Evolutionary conservation across 768 basidiomycete species (phyloP), one percentile per base, ranked within the genome.

Genomic region (Suillus paluster): DNA sequence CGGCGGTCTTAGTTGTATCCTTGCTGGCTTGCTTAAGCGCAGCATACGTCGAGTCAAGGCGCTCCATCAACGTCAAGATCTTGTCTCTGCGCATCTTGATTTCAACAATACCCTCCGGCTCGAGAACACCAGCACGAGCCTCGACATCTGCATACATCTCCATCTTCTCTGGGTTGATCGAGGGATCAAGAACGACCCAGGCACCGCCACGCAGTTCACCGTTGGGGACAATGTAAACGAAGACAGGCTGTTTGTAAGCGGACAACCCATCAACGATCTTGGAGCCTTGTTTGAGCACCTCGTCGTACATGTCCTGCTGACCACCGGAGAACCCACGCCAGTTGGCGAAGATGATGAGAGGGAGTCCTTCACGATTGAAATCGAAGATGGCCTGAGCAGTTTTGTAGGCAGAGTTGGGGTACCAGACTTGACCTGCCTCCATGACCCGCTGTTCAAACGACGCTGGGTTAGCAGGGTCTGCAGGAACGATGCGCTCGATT

Each of bases 251-350:
- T 77, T 94, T 98, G 84, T 97, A 99, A 73, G 86, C 90, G 58
- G 95, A 96, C 44, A 99, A 84, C 50, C 97, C 97, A 73, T 99
- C 97, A 75, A 99, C 97, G 66, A 99, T 99, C 80, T 97, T 98
- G 19, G 96, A 92, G 45, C 96, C 96, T 75, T 98, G 94, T 78
- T 98, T 98, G 70, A 98, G 82, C 60, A 98, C 86, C 74, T 97
- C 96, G 77, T 98, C 95, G 70, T 95, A 97, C 95, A 98, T 98
- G 76, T 98, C 96, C 77, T 97, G 96, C 77, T 98, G 96, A 66
- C 97, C 97, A 65, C 97, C 97, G 23, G 97, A 99, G 88, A 99
- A 99, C 27, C 97, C 97, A 81, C 97, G 92, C 95, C 97, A 99
- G 82, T 99, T 99, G 59, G 97, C 97, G 71, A 99, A 98, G 76